Percentiles rank a stretch among this genome's conserved stretches.
These are phyloP conservation scores for Serendipita sp. DNA, from an alignment of 768 basidiomycete genomes.

Conservation along the genomic window DNA sequence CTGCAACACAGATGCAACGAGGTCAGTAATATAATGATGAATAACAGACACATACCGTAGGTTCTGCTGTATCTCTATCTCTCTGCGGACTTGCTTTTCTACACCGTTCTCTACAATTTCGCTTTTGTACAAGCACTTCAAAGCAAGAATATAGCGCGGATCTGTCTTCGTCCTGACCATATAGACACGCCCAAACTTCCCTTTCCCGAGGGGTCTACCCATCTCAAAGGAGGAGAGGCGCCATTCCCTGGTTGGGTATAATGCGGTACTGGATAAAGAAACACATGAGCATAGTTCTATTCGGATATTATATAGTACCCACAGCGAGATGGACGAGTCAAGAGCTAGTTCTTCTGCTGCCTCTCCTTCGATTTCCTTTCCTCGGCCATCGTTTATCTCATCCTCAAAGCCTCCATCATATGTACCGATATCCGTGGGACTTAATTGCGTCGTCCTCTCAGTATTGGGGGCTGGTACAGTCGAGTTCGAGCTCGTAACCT, in stretches of 20 bases:
- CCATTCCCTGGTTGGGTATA: constrained; percentile 53
- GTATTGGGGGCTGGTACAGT: not conserved
- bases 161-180: constrained; percentile 77
- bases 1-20: constrained; percentile 19
- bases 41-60: constrained; percentile 28
- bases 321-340: constrained; percentile 65
- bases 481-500: not conserved
- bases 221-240: constrained; percentile 64
- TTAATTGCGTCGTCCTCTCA: not conserved
- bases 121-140: constrained; percentile 93
- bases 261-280: constrained; percentile 36
- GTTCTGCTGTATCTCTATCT: constrained; percentile 97
- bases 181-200: constrained; percentile 97
- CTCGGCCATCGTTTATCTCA: constrained; percentile 59
- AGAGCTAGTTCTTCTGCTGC: constrained; percentile 69
- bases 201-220: constrained; percentile 80
- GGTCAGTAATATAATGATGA: not conserved
- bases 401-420: constrained; percentile 97
- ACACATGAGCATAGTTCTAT: constrained; percentile 7
- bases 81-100: constrained; percentile 92
- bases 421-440: constrained; percentile 50
- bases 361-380: constrained; percentile 57
- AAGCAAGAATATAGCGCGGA: constrained; percentile 85
- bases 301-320: constrained; percentile 15
- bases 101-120: constrained; percentile 84